Percentiles rank a stretch among this genome's conserved stretches.
These are phyloP conservation scores for Aspergillus sp. DNA, from an alignment of 2,329 filamentous ascomycete species.

Conservation along the genomic window DNA sequence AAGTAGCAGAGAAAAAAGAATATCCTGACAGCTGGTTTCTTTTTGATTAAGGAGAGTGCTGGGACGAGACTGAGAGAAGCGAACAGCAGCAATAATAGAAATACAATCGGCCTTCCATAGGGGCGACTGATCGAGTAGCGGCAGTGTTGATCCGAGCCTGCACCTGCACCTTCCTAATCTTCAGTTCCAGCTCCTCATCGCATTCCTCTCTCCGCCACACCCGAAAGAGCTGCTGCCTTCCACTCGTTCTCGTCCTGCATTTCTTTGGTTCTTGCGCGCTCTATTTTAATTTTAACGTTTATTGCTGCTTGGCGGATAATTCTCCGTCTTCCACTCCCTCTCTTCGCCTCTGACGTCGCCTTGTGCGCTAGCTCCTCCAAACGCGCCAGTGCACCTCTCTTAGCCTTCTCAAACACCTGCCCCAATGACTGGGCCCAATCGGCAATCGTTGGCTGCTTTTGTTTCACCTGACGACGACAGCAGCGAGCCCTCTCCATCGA, in stretches of 20 bases:
- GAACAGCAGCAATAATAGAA: background rate
- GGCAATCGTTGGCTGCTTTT: conserved; percentile 15
- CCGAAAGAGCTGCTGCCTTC: background rate
- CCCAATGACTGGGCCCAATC: conserved; percentile 19
- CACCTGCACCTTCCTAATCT: background rate
- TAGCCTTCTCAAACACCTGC: conserved; percentile 9
- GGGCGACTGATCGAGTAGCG: background rate
- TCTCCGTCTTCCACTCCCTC: conserved; percentile 2
- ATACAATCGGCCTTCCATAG: background rate
- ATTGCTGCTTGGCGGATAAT: conserved; percentile 3
- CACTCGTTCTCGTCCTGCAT: conserved; percentile 1
- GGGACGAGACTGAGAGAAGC: background rate
- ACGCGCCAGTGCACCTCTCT: conserved; percentile 5
- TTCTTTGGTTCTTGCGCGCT: background rate
- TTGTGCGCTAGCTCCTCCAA: conserved; percentile 1
- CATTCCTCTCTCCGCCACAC: background rate
- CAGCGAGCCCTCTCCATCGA: conserved; percentile 23
- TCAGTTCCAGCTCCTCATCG: background rate
- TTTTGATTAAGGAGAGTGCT: background rate
- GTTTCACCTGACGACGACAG: conserved; percentile 17
- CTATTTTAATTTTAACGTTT: background rate
- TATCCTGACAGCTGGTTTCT: background rate
- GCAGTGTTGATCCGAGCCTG: background rate
- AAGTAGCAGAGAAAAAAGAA: too few species aligned
- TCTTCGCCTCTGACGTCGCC: conserved; percentile 10